phyloP scores from a whole-genome alignment of 768 basidiomycete genomes.

The Suillus clintonianus region DNA sequence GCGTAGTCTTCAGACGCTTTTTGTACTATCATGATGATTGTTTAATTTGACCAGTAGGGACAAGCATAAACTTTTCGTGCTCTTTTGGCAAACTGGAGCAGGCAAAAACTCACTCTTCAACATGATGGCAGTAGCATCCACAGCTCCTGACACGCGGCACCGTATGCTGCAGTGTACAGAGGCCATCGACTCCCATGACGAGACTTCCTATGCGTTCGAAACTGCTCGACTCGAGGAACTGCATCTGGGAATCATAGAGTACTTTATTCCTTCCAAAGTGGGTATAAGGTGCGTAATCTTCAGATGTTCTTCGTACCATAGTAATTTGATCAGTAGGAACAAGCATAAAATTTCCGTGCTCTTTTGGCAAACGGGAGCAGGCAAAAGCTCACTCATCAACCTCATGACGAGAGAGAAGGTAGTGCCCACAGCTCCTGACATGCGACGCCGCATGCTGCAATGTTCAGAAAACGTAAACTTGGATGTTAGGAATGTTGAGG shows the following conservation, averaged over 20 bases:
- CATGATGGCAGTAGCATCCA: constrained; percentile 31
- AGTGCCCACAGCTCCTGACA: constrained; percentile 18
- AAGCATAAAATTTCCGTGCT: constrained; percentile 32
- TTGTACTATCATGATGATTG: no score
- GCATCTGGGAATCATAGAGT: constrained; percentile 16
- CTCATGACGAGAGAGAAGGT: constrained; percentile 36
- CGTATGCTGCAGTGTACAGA: constrained; percentile 29
- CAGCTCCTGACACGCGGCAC: constrained; percentile 22
- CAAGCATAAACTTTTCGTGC: constrained; percentile 21
- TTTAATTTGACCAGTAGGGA: no score
- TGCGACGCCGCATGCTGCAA: constrained; percentile 33
- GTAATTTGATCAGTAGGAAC: not conserved
- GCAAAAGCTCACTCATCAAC: constrained; percentile 37
- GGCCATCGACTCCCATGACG: constrained; percentile 23
- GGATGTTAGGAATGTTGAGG: constrained; percentile 15
- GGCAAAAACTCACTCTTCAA: constrained; percentile 37
- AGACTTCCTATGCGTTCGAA: constrained; percentile 26
- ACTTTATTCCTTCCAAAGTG: constrained; percentile 3
- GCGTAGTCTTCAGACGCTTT: no score
- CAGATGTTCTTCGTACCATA: not conserved
- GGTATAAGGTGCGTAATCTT: not conserved
- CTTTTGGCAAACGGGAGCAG: constrained; percentile 42
- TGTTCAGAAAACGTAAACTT: constrained; percentile 26
- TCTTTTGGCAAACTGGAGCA: constrained; percentile 43
- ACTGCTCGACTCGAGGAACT: constrained; percentile 25